phyloP scores from a whole-genome alignment of 352 stramenopile species.

The Phytophthora fragariaefolia region DNA sequence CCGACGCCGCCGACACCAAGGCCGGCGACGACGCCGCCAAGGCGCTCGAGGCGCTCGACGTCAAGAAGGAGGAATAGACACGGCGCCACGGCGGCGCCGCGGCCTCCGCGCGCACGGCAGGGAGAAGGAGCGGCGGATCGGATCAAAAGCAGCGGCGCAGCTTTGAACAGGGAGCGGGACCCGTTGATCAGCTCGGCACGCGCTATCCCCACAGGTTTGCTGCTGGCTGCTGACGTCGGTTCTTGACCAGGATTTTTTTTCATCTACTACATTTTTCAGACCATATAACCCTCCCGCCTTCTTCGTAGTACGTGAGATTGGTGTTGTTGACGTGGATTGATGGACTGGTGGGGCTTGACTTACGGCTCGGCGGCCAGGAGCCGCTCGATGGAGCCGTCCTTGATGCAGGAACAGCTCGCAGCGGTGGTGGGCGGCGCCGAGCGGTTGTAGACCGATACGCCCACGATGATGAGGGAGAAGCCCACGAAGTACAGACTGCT shows the following conservation, averaged over 20 bases:
- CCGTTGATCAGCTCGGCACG: too few relatives aligned
- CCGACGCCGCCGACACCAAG: constrained; percentile 91
- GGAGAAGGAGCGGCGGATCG: constrained; percentile 1
- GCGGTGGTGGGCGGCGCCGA: constrained; percentile 47
- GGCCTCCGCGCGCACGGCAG: too few relatives aligned
- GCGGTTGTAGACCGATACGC: constrained; percentile 80
- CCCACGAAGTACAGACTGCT: constrained; percentile 90
- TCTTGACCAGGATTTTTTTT: constrained; percentile 34
- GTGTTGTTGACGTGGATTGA: constrained; percentile 15
- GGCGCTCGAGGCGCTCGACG: constrained; percentile 89
- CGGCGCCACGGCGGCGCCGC: not conserved
- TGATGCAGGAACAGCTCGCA: constrained; percentile 35
- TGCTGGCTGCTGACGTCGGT: constrained; percentile 24
- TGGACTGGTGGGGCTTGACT: not conserved
- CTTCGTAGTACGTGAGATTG: constrained; percentile 27
- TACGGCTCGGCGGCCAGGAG: constrained; percentile 21
- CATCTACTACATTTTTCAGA: constrained; percentile 43
- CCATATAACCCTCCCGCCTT: constrained; percentile 29
- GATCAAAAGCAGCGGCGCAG: not conserved
- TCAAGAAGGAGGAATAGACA: constrained; percentile 90
- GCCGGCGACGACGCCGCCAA: constrained; percentile 94
- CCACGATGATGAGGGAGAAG: constrained; percentile 79
- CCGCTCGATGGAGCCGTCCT: constrained; percentile 27
- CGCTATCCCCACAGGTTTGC: too few relatives aligned
- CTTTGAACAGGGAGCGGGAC: not conserved